These are phyloP conservation scores for Colletotrichum higginsianum DNA, from an alignment of 2,329 filamentous ascomycete genomes.

Conservation along the genomic window DNA sequence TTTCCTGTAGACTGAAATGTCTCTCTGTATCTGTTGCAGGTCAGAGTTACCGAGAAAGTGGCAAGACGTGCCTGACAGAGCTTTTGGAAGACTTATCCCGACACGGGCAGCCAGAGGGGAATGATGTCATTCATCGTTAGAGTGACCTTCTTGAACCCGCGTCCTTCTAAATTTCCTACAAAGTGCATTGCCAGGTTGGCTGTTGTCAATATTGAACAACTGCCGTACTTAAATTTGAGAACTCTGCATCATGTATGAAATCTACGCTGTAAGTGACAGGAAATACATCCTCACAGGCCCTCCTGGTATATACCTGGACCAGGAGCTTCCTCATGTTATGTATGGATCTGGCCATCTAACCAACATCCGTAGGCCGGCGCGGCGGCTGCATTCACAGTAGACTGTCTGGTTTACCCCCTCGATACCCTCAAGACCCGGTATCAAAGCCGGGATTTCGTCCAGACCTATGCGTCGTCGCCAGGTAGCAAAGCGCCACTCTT, in stretches of 20 bases:
- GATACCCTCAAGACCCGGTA: constrained; percentile 92
- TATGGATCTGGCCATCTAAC: background rate
- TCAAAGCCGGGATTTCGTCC: constrained; percentile 82
- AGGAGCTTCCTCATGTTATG: background rate
- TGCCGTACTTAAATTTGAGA: background rate
- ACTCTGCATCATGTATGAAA: constrained; percentile 40
- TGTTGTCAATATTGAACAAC: too few relatives aligned
- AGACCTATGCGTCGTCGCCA: constrained; percentile 73
- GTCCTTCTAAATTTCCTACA: background rate
- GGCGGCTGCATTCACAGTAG: constrained; percentile 87
- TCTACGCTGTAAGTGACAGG: constrained; percentile 38
- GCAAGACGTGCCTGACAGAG: too few relatives aligned
- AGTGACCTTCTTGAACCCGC: constrained; percentile 6
- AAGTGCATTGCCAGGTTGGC: background rate
- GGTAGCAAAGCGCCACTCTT: constrained; percentile 71
- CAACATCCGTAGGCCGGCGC: constrained; percentile 78
- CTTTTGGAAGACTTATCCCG: background rate
- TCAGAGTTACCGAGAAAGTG: too few relatives aligned
- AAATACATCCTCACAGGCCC: too few relatives aligned
- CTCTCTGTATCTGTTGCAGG: background rate
- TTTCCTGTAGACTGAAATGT: too few relatives aligned
- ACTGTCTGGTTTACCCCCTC: constrained; percentile 87
- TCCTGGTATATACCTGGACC: background rate
- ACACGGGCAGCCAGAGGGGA: background rate
- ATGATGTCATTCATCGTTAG: constrained; percentile 17